These are phyloP conservation scores for Triticum timopheevii DNA, from an alignment of 176 grass and related monocot species.

Conservation along the genomic window DNA sequence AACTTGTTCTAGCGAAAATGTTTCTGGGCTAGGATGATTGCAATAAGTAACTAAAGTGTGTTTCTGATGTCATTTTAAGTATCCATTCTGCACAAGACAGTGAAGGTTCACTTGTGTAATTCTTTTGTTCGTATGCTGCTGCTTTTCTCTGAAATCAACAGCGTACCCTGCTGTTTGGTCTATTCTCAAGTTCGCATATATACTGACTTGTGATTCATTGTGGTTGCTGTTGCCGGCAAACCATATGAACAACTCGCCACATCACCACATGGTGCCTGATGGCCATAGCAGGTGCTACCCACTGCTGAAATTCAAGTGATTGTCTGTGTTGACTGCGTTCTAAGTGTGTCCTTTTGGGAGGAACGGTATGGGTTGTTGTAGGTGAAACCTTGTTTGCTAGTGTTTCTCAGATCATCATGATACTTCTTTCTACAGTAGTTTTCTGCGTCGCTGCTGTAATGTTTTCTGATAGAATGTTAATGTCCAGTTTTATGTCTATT, in stretches of 20 bases:
- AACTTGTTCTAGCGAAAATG: no score
- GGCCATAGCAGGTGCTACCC: background rate
- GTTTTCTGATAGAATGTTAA: no score
- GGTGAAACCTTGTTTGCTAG: background rate
- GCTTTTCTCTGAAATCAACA: background rate
- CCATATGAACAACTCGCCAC: background rate
- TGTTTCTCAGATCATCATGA: background rate
- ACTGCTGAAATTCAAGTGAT: no score
- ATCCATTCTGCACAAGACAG: background rate
- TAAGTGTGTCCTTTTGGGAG: background rate
- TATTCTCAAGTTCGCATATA: background rate
- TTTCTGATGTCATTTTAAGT: conserved; percentile 11
- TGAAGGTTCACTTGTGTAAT: no score
- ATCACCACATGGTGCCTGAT: background rate
- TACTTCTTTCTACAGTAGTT: no score
- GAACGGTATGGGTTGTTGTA: background rate
- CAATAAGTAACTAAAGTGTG: background rate
- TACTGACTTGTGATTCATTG: background rate
- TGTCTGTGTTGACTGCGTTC: background rate
- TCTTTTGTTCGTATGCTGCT: background rate
- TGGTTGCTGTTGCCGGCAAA: background rate
- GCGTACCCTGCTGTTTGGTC: background rate
- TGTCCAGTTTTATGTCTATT: no score
- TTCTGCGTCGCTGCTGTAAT: no score
- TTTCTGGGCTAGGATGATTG: no score